Conservation (phyloP, 2,329 filamentous ascomycete genomes). For the Colletotrichum gigasporum region DNA sequence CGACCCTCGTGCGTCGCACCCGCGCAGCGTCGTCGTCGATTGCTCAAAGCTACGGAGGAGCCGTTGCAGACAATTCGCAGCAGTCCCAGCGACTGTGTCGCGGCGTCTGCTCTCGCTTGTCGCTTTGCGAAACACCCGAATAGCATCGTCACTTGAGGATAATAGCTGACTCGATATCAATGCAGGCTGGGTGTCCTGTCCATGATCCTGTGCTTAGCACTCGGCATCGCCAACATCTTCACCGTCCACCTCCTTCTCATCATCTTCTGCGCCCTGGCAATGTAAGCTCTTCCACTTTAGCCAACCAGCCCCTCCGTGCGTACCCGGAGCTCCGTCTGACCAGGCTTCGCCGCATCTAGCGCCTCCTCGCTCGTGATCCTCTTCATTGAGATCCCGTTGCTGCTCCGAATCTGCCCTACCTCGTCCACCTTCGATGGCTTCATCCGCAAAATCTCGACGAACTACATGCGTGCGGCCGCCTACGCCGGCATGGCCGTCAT, state of each 20-base stretch:
- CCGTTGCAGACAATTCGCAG: neutral
- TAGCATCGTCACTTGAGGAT: too few relatives aligned
- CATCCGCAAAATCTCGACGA: constrained; percentile 92
- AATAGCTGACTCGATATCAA: constrained; percentile 33
- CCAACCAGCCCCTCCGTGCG: too few relatives aligned
- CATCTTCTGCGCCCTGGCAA: constrained; percentile 61
- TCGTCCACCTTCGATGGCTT: constrained; percentile 87
- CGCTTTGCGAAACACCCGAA: neutral
- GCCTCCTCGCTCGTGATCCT: constrained; percentile 77
- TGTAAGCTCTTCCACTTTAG: constrained; percentile 53
- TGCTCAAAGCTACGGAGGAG: neutral
- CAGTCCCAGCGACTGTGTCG: neutral
- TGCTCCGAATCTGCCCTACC: constrained; percentile 97
- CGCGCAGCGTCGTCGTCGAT: neutral
- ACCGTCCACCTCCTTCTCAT: constrained; percentile 58
- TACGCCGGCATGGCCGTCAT: constrained; percentile 83
- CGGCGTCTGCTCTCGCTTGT: neutral
- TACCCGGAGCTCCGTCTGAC: neutral
- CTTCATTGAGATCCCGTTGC: constrained; percentile 90
- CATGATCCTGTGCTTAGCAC: constrained; percentile 76
- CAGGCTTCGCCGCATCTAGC: constrained; percentile 56
- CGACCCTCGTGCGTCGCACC: neutral
- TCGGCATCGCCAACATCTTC: constrained; percentile 76
- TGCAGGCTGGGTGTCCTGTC: constrained; percentile 74
- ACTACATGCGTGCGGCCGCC: constrained; percentile 93